Base-by-base conservation (phyloP, 2,329 filamentous ascomycete species). In the Tolypocladium inflatum region DNA sequence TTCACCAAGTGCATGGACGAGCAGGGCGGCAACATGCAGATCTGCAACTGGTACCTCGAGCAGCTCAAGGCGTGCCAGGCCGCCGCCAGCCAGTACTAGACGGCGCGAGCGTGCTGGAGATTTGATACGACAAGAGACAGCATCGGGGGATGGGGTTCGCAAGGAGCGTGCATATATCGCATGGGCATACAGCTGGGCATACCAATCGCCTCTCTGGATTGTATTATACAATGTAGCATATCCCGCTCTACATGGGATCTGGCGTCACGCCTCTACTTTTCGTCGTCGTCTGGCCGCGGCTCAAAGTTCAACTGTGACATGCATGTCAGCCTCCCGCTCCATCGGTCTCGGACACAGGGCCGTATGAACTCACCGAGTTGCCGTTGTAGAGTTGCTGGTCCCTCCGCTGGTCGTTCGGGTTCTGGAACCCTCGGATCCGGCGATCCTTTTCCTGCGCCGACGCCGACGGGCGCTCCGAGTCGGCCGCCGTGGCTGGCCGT, bases 1-100 rank as follows among this genome's bases (percentile, higher is more conserved):
- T 97, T 99, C 82, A 92, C 91, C 69, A 88, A 87, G 79, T 99
- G 94, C 82, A 88, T 99, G 87, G 92, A 97, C 74, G 90, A 97
- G 71, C 89, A 99, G 75, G 80, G 86, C 71, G 94, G 94, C 66
- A 91, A 94, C 77, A 86, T 99, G 88, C 87, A 88, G 71, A 95
- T 97, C 71, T 99, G 94, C 79, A 89, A 89, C 65, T 99, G 93
- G 92, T 99, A 99, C 75, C 79, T 99, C 68, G 94, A 99, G 74
- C 93, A 99, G 83, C 81, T 99, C 75, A 93, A 92, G 82, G 88
- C 89, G 58, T 93, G 89, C 81, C 89, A 93, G 80, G 78, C 83
- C 63, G 89, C 90, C 66, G 87, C 89, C 57, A 84, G 80, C 74
- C 84, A 79, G 67, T 90, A 90, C 77, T 90, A 85, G 71, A 48